These are phyloP conservation scores for Lactifluus volemus DNA, from an alignment of 768 basidiomycete species.

Conservation along the genomic window DNA sequence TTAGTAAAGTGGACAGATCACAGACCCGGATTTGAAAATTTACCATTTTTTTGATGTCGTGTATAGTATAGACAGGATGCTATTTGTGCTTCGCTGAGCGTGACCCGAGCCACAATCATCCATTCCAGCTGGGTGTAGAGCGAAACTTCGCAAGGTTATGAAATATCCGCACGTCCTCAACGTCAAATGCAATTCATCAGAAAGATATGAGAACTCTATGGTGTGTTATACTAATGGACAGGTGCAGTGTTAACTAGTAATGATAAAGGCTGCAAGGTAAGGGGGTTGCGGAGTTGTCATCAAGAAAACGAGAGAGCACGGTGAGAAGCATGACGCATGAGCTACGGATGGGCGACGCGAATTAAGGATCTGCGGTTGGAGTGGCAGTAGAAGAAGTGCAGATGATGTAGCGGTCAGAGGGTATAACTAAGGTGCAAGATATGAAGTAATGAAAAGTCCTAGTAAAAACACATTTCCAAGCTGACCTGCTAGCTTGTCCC, in stretches of 20 bases:
- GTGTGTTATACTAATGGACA: constrained; percentile 14
- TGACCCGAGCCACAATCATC: no score
- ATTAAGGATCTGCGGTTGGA: constrained; percentile 9
- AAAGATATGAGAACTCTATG: constrained; percentile 9
- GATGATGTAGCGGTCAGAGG: constrained; percentile 9
- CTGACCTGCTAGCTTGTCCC: constrained; percentile 13
- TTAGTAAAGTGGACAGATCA: no score
- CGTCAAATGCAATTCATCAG: background rate
- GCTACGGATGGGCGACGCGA: constrained; percentile 2
- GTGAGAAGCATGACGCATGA: constrained; percentile 11
- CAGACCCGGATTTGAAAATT: no score
- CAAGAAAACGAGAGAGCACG: constrained; percentile 6
- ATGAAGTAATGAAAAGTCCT: constrained; percentile 3
- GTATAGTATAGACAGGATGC: no score
- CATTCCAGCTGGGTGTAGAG: no score
- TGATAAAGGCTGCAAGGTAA: constrained; percentile 8
- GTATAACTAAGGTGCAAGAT: constrained; percentile 16
- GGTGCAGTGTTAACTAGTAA: constrained; percentile 9
- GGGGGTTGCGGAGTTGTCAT: constrained; percentile 1
- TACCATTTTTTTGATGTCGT: no score
- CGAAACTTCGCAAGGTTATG: background rate
- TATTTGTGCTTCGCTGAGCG: no score
- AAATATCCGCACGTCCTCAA: background rate
- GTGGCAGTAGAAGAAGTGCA: constrained; percentile 6
- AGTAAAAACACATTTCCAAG: constrained; percentile 9